phyloP scores from a whole-genome alignment of 1,284 basidiomycete species.

The Serendipita sp. region DNA sequence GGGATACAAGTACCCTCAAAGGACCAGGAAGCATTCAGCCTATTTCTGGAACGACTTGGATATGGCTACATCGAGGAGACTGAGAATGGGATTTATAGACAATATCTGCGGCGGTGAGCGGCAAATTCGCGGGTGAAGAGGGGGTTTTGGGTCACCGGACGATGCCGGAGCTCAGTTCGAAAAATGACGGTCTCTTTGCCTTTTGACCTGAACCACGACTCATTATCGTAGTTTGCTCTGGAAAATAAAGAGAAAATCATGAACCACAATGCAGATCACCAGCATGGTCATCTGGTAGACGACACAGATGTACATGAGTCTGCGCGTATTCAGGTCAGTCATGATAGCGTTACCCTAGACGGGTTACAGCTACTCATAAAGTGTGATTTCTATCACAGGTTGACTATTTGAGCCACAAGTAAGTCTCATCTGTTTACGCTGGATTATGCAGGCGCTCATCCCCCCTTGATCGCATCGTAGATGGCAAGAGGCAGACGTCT shows the following conservation, averaged over 20 bases:
- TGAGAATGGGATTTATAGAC: slow-evolving; percentile 71
- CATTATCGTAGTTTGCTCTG: neutral
- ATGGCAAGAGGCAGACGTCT: slow-evolving; percentile 97
- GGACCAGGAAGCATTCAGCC: slow-evolving; percentile 52
- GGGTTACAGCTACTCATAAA: neutral
- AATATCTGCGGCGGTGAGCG: slow-evolving; percentile 36
- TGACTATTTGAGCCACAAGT: slow-evolving; percentile 2
- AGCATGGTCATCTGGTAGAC: neutral
- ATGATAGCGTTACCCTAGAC: neutral
- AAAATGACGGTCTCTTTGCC: neutral
- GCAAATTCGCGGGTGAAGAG: neutral
- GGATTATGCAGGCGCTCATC: neutral
- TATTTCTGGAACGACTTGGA: slow-evolving; percentile 64
- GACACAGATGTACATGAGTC: neutral
- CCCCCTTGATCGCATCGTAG: slow-evolving; percentile 48
- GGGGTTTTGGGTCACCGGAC: too few species aligned
- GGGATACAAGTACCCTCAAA: slow-evolving; percentile 80
- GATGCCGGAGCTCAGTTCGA: neutral
- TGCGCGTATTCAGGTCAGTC: slow-evolving; percentile 3
- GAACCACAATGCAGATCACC: neutral
- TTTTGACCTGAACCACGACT: neutral
- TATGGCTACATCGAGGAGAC: slow-evolving; percentile 93
- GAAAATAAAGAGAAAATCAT: neutral
- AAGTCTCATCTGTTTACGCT: slow-evolving; percentile 7
- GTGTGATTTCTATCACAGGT: neutral